Evolutionary conservation across 257 asterid species (phyloP), one percentile per base, ranked within the genome.

Genomic region (Verbascum thapsus): DNA sequence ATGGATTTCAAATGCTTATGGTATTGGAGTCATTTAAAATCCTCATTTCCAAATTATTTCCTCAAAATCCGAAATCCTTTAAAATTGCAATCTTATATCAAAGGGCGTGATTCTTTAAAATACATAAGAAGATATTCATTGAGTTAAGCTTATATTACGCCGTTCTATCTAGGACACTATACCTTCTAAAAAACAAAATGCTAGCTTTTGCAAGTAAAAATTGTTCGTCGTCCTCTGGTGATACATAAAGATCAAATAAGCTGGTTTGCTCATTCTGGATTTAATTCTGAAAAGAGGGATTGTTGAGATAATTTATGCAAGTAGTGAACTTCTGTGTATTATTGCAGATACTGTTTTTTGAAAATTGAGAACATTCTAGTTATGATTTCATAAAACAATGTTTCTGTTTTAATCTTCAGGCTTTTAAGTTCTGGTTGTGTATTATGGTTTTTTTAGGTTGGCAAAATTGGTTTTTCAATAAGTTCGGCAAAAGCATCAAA

Each of bases 381-480:
- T 32, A n/a, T 3, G 15, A n/a, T 44, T 60, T 16, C 32, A n/a
- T 12, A 32, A 35, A 35, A 1, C 38, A 44, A 26, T 3, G 10
- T 45, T 34, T 5, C 2, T 58, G 34, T 42, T 22, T 19, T 38
- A 8, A 11, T 51, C 32, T 11, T 45, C 38, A 20, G 30, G 6
- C 15, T 53, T 68, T 62, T 32, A 48, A n/a, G 39, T 51, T 50
- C 41, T 57, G 15, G 52, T 61, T 63, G 19, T 71, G 68, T 45
- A 50, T 37, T 37, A 59, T 71, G 68, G 55, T 38, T 19, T 43
- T 68, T 63, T 47, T 82, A 92, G 99, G 91, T 74, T 61, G 81
- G 80, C 68, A 83, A 74, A 63, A 68, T 75, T 30, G 99, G 99
- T 37, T 89, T 92, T 68, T 92, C 96, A 17, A 92, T 89, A 17